Percentiles rank a stretch among this genome's conserved stretches.
phyloP scores from a whole-genome alignment of 108 stramenopile species.

The Skeletonema menzelii region DNA sequence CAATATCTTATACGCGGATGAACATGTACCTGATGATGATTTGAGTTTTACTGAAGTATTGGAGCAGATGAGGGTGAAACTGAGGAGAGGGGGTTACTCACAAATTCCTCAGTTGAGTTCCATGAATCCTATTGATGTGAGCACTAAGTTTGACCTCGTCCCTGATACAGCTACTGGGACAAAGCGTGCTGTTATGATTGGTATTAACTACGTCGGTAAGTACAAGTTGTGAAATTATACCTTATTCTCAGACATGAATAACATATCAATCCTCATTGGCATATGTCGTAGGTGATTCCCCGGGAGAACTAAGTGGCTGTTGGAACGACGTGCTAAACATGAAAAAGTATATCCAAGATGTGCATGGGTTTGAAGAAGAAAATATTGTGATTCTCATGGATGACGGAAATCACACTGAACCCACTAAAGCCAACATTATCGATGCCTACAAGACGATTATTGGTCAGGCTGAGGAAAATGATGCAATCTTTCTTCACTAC shows the following conservation, averaged over 20 bases:
- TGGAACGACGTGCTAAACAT: conserved; percentile 94
- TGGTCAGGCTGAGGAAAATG: conserved; percentile 49
- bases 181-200: conserved; percentile 73
- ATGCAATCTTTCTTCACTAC: conserved; percentile 72
- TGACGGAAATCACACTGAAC: conserved; percentile 67
- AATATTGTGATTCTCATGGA: conserved; percentile 82
- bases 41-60: conserved; percentile 55
- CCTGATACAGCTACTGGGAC: conserved; percentile 43
- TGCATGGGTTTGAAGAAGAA: conserved; percentile 78
- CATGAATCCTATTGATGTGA: conserved; percentile 49
- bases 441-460: conserved; percentile 66
- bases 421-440: conserved; percentile 74
- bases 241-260: background rate
- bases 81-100: conserved; percentile 16
- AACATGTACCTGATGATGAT: conserved; percentile 26
- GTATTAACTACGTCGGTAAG: conserved; percentile 90
- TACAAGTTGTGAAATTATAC: conserved; percentile 9
- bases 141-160: conserved; percentile 40
- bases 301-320: conserved; percentile 85
- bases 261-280: background rate
- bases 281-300: conserved; percentile 13
- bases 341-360: conserved; percentile 86
- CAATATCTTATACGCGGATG: conserved; percentile 49
- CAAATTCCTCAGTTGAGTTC: conserved; percentile 73
- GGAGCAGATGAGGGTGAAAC: conserved; percentile 18